Percentiles rank a stretch among this genome's conserved stretches.
Evolutionary conservation across 1,284 basidiomycete genomes (phyloP).

Genomic region (Microbotryum lychnidis-dioicae): DNA sequence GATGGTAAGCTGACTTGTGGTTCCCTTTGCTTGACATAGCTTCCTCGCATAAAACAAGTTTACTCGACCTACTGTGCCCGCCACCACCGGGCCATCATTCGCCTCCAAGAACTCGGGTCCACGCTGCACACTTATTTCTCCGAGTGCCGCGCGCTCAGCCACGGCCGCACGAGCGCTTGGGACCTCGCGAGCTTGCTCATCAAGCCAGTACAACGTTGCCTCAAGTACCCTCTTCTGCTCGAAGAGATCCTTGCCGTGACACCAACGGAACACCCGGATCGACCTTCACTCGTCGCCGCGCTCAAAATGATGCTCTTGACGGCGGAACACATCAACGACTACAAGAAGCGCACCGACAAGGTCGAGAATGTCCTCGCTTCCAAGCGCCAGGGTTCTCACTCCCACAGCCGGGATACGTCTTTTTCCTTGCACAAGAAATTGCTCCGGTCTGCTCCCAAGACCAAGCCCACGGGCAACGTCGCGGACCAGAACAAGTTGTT

Average conservation of each 20-base stretch:
- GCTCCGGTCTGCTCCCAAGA: slow-evolving; percentile 32
- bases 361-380: slow-evolving; percentile 35
- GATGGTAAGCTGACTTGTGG: too few species aligned
- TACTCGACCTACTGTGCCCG: slow-evolving; percentile 41
- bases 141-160: slow-evolving; percentile 39
- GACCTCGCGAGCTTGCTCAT: slow-evolving; percentile 43
- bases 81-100: slow-evolving; percentile 40
- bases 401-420: slow-evolving; percentile 10
- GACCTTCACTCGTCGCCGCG: slow-evolving; percentile 34
- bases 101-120: slow-evolving; percentile 37
- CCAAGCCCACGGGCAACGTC: slow-evolving; percentile 18
- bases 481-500: slow-evolving; percentile 18
- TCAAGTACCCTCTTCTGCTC: slow-evolving; percentile 42
- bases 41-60: slow-evolving; percentile 39
- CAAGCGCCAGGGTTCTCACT: slow-evolving; percentile 6
- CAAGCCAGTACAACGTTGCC: slow-evolving; percentile 43
- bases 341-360: slow-evolving; percentile 41
- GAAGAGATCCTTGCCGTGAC: slow-evolving; percentile 40
- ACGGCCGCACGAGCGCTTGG: slow-evolving; percentile 40
- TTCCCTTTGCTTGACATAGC: slow-evolving; percentile 16
- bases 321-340: slow-evolving; percentile 43
- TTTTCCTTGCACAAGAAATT: slow-evolving; percentile 26
- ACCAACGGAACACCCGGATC: slow-evolving; percentile 36
- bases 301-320: slow-evolving; percentile 40
- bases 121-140: slow-evolving; percentile 36